A percentile compares a stretch with the other conserved stretches of the same genome.
phyloP scores from a whole-genome alignment of 192 early-diverging fungal genomes.

The Dissophora globulifera region DNA sequence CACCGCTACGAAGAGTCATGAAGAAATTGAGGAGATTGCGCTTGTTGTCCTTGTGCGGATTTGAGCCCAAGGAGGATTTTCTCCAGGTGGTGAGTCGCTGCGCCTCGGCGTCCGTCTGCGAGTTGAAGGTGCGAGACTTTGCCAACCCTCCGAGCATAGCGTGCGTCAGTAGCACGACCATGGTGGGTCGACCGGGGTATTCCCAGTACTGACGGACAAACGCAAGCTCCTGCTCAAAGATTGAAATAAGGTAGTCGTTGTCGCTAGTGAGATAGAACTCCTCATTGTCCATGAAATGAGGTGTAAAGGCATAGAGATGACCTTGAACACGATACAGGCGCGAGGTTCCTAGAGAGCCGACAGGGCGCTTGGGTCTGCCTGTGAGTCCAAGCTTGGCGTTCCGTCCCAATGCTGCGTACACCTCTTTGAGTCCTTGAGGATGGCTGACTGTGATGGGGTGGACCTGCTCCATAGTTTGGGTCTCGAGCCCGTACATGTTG shows the following conservation, averaged over 20 bases:
- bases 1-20: conserved; percentile 83
- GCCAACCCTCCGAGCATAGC: conserved; percentile 80
- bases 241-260: conserved; percentile 81
- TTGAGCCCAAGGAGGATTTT: conserved; percentile 25
- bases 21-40: conserved; percentile 85
- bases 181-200: conserved; percentile 79
- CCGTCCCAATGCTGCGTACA: conserved; percentile 75
- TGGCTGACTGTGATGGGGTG: conserved; percentile 77
- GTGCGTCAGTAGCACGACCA: conserved; percentile 77
- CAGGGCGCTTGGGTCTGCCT: conserved; percentile 80
- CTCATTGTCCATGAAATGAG: conserved; percentile 88
- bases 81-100: conserved; percentile 29
- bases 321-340: conserved; percentile 87
- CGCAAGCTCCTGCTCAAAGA: conserved; percentile 79
- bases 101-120: conserved; percentile 36
- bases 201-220: conserved; percentile 82
- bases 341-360: conserved; percentile 83
- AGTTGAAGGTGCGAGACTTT: conserved; percentile 36
- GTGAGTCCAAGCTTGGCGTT: conserved; percentile 80
- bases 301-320: conserved; percentile 83
- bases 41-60: conserved; percentile 53
- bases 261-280: conserved; percentile 88
- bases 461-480: conserved; percentile 78
- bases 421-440: conserved; percentile 81
- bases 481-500: conserved; percentile 80